Percentiles rank a stretch among this genome's conserved stretches.
Evolutionary conservation across 257 asterid genomes (phyloP).

Genomic region (Plectranthus barbatus): DNA sequence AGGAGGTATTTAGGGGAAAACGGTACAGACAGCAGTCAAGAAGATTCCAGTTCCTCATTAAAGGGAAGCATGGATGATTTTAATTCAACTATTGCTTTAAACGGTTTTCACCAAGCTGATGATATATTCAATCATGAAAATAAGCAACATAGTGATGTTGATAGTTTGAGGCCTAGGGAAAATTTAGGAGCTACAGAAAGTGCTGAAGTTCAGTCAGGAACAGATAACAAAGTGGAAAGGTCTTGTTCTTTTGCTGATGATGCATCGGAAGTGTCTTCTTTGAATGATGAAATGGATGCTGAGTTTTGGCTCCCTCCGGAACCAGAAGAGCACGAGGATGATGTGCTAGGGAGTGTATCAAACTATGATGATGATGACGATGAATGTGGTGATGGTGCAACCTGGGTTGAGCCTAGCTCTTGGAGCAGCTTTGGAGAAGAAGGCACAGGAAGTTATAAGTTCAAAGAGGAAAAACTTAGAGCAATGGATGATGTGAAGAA

Average conservation of each 20-base stretch:
- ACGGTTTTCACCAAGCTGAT: conserved; percentile 30
- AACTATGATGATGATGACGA: too few relatives aligned
- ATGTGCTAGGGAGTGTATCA: too few relatives aligned
- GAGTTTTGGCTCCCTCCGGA: too few relatives aligned
- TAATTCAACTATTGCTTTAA: conserved; percentile 14
- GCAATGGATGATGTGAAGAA: too few relatives aligned
- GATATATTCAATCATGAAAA: conserved; percentile 2
- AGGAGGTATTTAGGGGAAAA: conserved; percentile 41
- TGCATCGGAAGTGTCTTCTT: conserved; percentile 28
- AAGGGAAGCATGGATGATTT: conserved; percentile 21
- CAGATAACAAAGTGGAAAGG: conserved; percentile 15
- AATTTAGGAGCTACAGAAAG: conserved; percentile 19
- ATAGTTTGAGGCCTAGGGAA: conserved; percentile 11
- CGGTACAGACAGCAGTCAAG: conserved; percentile 43
- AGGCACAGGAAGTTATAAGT: too few relatives aligned
- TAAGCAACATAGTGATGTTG: conserved; percentile 9
- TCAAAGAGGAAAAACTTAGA: too few relatives aligned
- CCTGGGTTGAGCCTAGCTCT: too few relatives aligned
- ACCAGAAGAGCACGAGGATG: too few relatives aligned
- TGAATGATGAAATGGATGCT: background rate
- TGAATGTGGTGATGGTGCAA: too few relatives aligned
- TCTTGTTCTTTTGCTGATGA: conserved; percentile 27
- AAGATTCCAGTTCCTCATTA: conserved; percentile 23
- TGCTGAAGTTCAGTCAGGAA: conserved; percentile 16
- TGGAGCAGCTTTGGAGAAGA: too few relatives aligned